Evolutionary conservation across 345 rosid genomes (phyloP).

Genomic region (Linum tenue): DNA sequence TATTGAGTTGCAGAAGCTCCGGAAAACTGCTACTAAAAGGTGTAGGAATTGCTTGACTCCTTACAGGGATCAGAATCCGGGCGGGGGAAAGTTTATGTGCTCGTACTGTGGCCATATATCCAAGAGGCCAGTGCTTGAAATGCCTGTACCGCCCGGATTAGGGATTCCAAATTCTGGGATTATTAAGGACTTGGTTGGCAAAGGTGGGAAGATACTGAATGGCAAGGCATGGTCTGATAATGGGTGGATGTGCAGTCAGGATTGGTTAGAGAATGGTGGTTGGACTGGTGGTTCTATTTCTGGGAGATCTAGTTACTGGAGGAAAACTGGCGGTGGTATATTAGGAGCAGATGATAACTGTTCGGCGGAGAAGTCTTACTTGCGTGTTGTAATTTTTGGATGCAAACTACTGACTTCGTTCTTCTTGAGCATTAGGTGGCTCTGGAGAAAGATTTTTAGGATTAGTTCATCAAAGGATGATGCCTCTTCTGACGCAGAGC

Average conservation of each 20-base stretch:
- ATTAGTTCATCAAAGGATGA: constrained; percentile 60
- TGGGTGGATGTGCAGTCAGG: constrained; percentile 69
- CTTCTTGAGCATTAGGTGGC: constrained; percentile 85
- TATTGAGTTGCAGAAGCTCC: constrained; percentile 76
- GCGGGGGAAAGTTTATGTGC: constrained; percentile 93
- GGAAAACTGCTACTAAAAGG: constrained; percentile 79
- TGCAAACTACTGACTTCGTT: constrained; percentile 60
- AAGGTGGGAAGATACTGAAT: constrained; percentile 79
- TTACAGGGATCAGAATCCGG: constrained; percentile 86
- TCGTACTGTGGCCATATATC: constrained; percentile 94
- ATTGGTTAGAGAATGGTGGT: constrained; percentile 68
- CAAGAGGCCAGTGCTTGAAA: constrained; percentile 85
- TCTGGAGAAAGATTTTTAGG: constrained; percentile 85
- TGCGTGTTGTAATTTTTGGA: constrained; percentile 56
- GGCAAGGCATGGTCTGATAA: constrained; percentile 76
- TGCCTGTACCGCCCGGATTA: constrained; percentile 61
- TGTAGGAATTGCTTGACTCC: constrained; percentile 89
- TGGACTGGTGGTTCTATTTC: constrained; percentile 52
- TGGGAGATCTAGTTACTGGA: constrained; percentile 45
- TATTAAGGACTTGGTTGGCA: constrained; percentile 84
- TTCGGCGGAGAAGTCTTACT: constrained; percentile 72
- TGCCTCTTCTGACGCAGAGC: constrained; percentile 50
- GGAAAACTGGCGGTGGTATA: constrained; percentile 40
- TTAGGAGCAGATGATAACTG: constrained; percentile 76
- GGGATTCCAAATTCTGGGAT: constrained; percentile 72